Conservation (phyloP, 305 asterid species). For the Fraxinus dipetala region DNA sequence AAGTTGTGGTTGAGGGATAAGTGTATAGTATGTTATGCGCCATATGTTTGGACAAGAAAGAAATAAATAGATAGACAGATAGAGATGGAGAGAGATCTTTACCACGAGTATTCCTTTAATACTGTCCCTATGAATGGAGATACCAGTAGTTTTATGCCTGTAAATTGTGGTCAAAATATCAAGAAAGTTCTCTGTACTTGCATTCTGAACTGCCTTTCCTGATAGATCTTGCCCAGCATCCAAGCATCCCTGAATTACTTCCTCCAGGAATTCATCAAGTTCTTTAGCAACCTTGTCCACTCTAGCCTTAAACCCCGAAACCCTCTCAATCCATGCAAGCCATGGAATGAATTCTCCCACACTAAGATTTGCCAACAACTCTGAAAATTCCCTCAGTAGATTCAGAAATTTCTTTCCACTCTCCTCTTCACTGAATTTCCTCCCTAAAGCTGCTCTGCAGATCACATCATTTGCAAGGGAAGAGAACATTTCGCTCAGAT, state of each 20-base stretch:
- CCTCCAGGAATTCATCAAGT: conserved; percentile 23
- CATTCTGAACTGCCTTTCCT: neutral
- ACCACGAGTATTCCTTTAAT: conserved; percentile 39
- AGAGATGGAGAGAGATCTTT: neutral
- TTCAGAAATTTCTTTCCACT: conserved; percentile 23
- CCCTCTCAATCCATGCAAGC: conserved; percentile 17
- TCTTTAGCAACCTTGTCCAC: conserved; percentile 16
- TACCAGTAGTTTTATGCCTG: conserved; percentile 7
- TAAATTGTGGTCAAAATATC: conserved; percentile 31
- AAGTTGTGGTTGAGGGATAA: neutral
- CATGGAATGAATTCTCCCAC: conserved; percentile 20
- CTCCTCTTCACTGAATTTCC: conserved; percentile 29
- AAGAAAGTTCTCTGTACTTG: conserved; percentile 22
- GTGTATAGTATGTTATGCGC: neutral
- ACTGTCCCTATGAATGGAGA: conserved; percentile 29
- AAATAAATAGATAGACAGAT: neutral
- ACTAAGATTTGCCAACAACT: conserved; percentile 1
- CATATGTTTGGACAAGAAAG: neutral
- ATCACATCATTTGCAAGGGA: conserved; percentile 22
- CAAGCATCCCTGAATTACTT: conserved; percentile 19
- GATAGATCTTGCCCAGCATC: neutral
- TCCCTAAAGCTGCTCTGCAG: conserved; percentile 33
- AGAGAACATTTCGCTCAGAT: conserved; percentile 27
- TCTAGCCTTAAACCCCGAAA: conserved; percentile 23
- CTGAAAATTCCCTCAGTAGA: conserved; percentile 24